Evolutionary conservation across 768 basidiomycete genomes (phyloP).

Genomic region (Russula ochroleuca): DNA sequence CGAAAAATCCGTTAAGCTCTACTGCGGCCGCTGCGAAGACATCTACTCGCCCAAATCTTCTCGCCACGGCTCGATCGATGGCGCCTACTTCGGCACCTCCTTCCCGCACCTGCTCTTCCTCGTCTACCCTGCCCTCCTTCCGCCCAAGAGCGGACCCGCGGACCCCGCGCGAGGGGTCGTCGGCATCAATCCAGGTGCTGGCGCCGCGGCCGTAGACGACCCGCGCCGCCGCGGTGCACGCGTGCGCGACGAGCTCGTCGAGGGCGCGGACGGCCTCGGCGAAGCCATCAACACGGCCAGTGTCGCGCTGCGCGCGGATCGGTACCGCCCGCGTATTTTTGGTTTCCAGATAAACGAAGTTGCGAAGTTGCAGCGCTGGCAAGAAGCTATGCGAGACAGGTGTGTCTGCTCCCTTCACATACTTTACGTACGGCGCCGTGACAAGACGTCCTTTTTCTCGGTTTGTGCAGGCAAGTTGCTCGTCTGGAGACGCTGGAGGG

Average conservation of each 20-base stretch:
- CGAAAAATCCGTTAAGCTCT: slow-evolving; percentile 98
- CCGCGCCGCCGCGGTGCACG: slow-evolving; percentile 28
- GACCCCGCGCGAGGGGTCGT: slow-evolving; percentile 34
- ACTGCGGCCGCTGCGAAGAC: slow-evolving; percentile 97
- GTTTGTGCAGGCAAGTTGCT: slow-evolving; percentile 21
- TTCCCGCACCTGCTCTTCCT: slow-evolving; percentile 97
- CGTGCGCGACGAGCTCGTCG: slow-evolving; percentile 46
- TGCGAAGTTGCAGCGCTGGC: slow-evolving; percentile 92
- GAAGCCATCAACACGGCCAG: slow-evolving; percentile 72
- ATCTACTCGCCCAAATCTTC: slow-evolving; percentile 97
- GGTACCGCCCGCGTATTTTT: slow-evolving; percentile 91
- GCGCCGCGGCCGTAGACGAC: slow-evolving; percentile 34
- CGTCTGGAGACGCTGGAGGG: slow-evolving; percentile 26
- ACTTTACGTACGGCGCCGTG: neutral
- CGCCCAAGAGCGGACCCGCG: slow-evolving; percentile 64
- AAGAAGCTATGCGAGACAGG: slow-evolving; percentile 88
- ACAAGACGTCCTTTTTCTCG: neutral
- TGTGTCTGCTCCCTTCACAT: slow-evolving; percentile 36
- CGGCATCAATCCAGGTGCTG: slow-evolving; percentile 30
- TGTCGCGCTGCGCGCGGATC: slow-evolving; percentile 84
- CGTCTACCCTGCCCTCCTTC: slow-evolving; percentile 91
- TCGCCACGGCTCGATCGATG: slow-evolving; percentile 95
- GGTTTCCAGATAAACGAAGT: slow-evolving; percentile 95
- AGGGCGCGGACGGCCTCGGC: slow-evolving; percentile 49
- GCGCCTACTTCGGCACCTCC: slow-evolving; percentile 97